Evolutionary conservation across 345 rosid genomes (phyloP).

Genomic region (Schrenkiella parvula): DNA sequence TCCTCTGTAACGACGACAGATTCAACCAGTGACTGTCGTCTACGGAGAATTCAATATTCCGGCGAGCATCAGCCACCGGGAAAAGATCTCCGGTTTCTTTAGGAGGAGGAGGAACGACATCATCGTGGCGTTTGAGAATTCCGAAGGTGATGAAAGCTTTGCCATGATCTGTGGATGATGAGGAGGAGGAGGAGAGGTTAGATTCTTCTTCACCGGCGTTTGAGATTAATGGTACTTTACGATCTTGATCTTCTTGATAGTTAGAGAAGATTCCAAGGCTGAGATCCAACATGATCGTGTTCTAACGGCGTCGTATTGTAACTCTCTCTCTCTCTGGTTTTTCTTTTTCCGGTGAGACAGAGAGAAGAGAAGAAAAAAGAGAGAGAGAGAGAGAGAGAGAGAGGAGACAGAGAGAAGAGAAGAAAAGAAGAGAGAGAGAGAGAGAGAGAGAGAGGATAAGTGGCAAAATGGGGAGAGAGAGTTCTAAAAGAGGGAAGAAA

Average conservation of each 20-base stretch:
- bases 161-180: background rate
- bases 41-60: conserved; percentile 1
- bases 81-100: conserved; percentile 34
- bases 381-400: conserved; percentile 20
- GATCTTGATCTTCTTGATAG: conserved; percentile 25
- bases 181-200: conserved; percentile 7
- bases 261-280: conserved; percentile 29
- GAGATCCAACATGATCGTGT: conserved; percentile 29
- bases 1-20: conserved; percentile 23
- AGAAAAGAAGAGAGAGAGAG: background rate
- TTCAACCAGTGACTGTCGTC: conserved; percentile 32
- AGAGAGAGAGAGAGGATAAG: conserved; percentile 14
- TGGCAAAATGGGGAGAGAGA: conserved; percentile 25
- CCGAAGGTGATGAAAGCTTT: conserved; percentile 33
- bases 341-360: conserved; percentile 7
- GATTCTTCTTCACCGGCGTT: conserved; percentile 11
- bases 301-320: conserved; percentile 17
- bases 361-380: background rate
- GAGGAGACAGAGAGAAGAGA: conserved; percentile 21
- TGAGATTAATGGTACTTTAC: conserved; percentile 19
- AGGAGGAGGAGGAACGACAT: conserved; percentile 6
- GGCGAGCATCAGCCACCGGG: conserved; percentile 14
- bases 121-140: conserved; percentile 34
- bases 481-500: conserved; percentile 32
- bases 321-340: background rate